Evolutionary conservation across 2,329 filamentous ascomycete species (phyloP).

Genomic region (Trichoderma polysporum): DNA sequence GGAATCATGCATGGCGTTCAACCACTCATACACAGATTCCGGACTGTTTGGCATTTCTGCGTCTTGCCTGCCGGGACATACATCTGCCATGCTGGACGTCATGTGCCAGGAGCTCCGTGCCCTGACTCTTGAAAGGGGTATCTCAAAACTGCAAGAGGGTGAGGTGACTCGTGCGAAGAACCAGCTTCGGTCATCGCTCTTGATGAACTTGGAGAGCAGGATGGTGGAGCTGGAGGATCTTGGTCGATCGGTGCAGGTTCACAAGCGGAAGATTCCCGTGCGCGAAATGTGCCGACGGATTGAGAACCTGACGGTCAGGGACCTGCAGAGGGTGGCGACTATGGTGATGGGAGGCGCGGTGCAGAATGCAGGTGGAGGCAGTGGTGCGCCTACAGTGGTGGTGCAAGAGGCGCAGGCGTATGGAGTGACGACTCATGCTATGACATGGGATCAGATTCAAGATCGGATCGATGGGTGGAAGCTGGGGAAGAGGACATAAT

Average conservation of each 20-base stretch:
- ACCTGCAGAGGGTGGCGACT: slow-evolving; percentile 78
- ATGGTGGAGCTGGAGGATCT: slow-evolving; percentile 98
- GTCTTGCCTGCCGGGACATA: slow-evolving; percentile 75
- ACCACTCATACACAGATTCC: slow-evolving; percentile 94
- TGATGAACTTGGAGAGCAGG: slow-evolving; percentile 96
- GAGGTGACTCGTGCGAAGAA: slow-evolving; percentile 97
- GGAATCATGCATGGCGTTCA: slow-evolving; percentile 92
- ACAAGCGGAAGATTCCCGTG: slow-evolving; percentile 87
- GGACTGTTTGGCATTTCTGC: slow-evolving; percentile 93
- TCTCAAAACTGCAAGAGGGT: slow-evolving; percentile 64
- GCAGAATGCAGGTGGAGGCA: slow-evolving; percentile 72
- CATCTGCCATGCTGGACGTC: slow-evolving; percentile 84
- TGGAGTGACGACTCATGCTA: slow-evolving; percentile 63
- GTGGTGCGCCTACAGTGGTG: slow-evolving; percentile 89
- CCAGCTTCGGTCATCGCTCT: slow-evolving; percentile 80
- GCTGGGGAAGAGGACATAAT: slow-evolving; percentile 57
- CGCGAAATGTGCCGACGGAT: slow-evolving; percentile 91
- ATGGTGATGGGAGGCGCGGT: slow-evolving; percentile 76
- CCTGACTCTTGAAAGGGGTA: slow-evolving; percentile 74
- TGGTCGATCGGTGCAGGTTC: slow-evolving; percentile 93
- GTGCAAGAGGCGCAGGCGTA: slow-evolving; percentile 84
- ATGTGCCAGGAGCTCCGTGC: slow-evolving; percentile 88
- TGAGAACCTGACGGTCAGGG: slow-evolving; percentile 73
- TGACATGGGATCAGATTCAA: slow-evolving; percentile 88
- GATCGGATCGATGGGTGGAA: slow-evolving; percentile 81